Evolutionary conservation across 2,329 filamentous ascomycete genomes (phyloP), one percentile per base, ranked within the genome.

Genomic region (Orbilia javanica): DNA sequence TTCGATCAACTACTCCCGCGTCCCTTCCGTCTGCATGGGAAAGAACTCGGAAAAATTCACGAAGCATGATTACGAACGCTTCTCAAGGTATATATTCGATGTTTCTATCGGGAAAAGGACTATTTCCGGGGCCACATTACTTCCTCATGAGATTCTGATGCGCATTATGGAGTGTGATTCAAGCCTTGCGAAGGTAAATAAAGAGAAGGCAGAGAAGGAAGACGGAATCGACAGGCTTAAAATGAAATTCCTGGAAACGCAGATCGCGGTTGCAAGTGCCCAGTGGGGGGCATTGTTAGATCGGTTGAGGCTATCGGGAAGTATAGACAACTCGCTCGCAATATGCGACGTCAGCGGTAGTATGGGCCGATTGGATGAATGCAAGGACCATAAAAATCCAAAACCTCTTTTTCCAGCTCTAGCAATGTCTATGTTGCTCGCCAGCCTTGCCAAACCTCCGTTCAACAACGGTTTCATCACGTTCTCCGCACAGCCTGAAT

Each of bases 201-300:
- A 29, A 44, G 52, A 7, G n/a, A 80, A 72, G 36, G 62, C 69
- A 8, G 36, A 79, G 6, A 25, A 25, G 6, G 34, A 39, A 15
- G 55, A 60, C n/a, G 34, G 55, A 10, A 80, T 81, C 4, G 36
- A 79, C 3, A 53, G 83, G 8, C 52, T 85, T 4, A 72, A 82
- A 7, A 70, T 78, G 3, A 85, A 84, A 79, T 79, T 83, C 1
- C 50, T 55, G 0, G 74, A 82, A 4, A 82, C 50, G 10, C 72
- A 76, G 57, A 64, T 65, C 11, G 85, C 86, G 66, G 84, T 86
- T 1, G 39, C 85, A 1, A 84, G 88, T 67, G 85, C 84, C 0
- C 88, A 90, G 80, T 90, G 88, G 89, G 87, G 87, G 7, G 84
- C 86, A 0, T 83, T 90, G 0, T 87, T 90, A n/a, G 84, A 88